These are phyloP conservation scores for Epichloe brachyelytri DNA, from an alignment of 2,329 filamentous ascomycete species.

Conservation along the genomic window DNA sequence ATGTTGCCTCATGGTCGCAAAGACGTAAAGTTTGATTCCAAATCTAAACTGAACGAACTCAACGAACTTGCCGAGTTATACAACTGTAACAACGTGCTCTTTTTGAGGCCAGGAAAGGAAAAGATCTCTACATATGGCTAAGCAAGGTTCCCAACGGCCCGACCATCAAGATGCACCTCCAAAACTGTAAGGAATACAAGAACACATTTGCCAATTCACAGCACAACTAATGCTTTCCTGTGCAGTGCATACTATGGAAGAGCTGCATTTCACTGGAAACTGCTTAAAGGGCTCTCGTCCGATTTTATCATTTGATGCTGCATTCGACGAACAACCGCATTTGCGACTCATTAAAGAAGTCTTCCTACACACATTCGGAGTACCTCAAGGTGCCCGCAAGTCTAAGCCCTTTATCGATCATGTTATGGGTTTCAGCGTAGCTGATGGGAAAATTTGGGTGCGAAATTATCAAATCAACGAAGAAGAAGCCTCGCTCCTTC, in stretches of 20 bases:
- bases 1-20: conserved; percentile 88
- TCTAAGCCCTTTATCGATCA: conserved; percentile 95
- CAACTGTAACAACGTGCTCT: conserved; percentile 89
- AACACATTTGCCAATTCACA: neutral
- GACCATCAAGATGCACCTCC: conserved; percentile 57
- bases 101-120: conserved; percentile 91
- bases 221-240: conserved; percentile 11
- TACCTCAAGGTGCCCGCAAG: conserved; percentile 76
- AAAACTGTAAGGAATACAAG: conserved; percentile 44
- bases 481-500: conserved; percentile 47
- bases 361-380: conserved; percentile 80
- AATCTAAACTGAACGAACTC: conserved; percentile 72
- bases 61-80: conserved; percentile 68
- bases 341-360: conserved; percentile 79
- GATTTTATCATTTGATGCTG: conserved; percentile 78
- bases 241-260: conserved; percentile 88
- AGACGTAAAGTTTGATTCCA: conserved; percentile 94
- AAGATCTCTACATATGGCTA: conserved; percentile 91
- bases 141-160: conserved; percentile 68
- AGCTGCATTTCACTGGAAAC: conserved; percentile 93
- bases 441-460: conserved; percentile 92
- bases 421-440: conserved; percentile 82
- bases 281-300: conserved; percentile 88
- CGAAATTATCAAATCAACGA: conserved; percentile 90
- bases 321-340: conserved; percentile 72